These are phyloP conservation scores for Lasiosphaeria miniovina DNA, from an alignment of 495 filamentous ascomycete genomes.

Conservation along the genomic window DNA sequence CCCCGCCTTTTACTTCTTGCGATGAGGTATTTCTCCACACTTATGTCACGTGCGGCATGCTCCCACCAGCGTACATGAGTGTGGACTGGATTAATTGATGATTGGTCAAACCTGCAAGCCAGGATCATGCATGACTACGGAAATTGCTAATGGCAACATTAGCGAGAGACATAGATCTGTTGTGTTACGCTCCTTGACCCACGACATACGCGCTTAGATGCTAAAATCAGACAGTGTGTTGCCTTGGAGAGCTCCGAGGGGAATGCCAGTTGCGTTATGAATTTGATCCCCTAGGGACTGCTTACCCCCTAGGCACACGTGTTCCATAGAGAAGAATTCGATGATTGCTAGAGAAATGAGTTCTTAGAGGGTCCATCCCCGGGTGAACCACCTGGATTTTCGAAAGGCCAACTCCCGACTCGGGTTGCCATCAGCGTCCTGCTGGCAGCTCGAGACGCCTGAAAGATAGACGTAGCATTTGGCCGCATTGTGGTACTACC, in stretches of 20 bases:
- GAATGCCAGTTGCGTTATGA: slow-evolving; percentile 6
- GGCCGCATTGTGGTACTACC: neutral
- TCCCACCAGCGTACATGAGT: too few relatives aligned
- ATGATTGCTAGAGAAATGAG: slow-evolving; percentile 10
- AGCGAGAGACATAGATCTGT: too few relatives aligned
- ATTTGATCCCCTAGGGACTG: slow-evolving; percentile 11
- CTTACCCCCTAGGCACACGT: slow-evolving; percentile 5
- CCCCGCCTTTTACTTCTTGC: too few relatives aligned
- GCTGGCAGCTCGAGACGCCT: slow-evolving; percentile 5
- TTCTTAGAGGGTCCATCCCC: slow-evolving; percentile 4
- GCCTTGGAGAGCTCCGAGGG: slow-evolving; percentile 3
- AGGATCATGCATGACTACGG: too few relatives aligned
- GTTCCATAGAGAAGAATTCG: slow-evolving; percentile 8
- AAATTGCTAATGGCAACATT: too few relatives aligned
- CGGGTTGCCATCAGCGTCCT: neutral
- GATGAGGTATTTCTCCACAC: too few relatives aligned
- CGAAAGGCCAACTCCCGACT: slow-evolving; percentile 5
- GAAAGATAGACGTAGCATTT: slow-evolving; percentile 7
- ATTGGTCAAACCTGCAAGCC: too few relatives aligned
- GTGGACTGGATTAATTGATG: too few relatives aligned
- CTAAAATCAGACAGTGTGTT: slow-evolving; percentile 10
- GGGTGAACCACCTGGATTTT: slow-evolving; percentile 4
- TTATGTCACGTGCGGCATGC: too few relatives aligned
- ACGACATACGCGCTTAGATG: slow-evolving; percentile 2
- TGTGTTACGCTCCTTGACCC: slow-evolving; percentile 6